Percentiles rank a stretch among this genome's conserved stretches.
phyloP scores from a whole-genome alignment of 2,329 filamentous ascomycete genomes.

The Aspergillus neotritici region DNA sequence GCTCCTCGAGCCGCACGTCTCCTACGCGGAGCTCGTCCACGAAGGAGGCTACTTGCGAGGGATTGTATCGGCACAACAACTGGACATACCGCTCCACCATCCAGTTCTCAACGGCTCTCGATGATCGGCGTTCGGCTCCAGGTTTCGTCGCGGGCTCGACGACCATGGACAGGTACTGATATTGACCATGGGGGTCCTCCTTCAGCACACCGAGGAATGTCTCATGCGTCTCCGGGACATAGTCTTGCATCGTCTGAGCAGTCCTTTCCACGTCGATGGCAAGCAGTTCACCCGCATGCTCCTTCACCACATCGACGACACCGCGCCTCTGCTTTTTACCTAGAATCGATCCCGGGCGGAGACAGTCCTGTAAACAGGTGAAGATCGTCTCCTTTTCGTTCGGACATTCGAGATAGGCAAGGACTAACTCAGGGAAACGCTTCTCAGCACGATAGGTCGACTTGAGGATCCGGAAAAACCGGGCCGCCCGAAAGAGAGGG shows the following conservation, averaged over 20 bases:
- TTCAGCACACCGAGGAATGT: conserved; percentile 58
- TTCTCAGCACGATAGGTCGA: conserved; percentile 75
- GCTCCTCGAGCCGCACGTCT: conserved; percentile 69
- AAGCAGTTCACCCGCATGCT: conserved; percentile 61
- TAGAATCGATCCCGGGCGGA: conserved; percentile 60
- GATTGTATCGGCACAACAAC: conserved; percentile 83
- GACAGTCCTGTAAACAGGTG: conserved; percentile 68
- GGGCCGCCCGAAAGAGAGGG: conserved; percentile 68
- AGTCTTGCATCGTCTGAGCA: conserved; percentile 58
- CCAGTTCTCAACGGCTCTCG: conserved; percentile 44
- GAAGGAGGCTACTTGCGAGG: conserved; percentile 77
- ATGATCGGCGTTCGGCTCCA: conserved; percentile 27
- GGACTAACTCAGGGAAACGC: conserved; percentile 70
- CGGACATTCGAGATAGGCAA: conserved; percentile 78
- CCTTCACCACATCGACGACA: conserved; percentile 61
- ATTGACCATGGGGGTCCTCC: conserved; percentile 61
- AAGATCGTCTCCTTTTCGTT: conserved; percentile 72
- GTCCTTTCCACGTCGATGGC: conserved; percentile 60
- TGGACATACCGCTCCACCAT: conserved; percentile 81
- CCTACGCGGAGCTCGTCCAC: conserved; percentile 69
- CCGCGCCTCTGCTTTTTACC: conserved; percentile 66
- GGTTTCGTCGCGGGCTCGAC: conserved; percentile 57
- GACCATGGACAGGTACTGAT: conserved; percentile 68
- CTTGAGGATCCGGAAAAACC: conserved; percentile 89
- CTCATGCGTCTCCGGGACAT: conserved; percentile 61